A percentile compares a stretch with the other conserved stretches of the same genome.
Evolutionary conservation across 768 basidiomycete genomes (phyloP).

Genomic region (Russula sp.): DNA sequence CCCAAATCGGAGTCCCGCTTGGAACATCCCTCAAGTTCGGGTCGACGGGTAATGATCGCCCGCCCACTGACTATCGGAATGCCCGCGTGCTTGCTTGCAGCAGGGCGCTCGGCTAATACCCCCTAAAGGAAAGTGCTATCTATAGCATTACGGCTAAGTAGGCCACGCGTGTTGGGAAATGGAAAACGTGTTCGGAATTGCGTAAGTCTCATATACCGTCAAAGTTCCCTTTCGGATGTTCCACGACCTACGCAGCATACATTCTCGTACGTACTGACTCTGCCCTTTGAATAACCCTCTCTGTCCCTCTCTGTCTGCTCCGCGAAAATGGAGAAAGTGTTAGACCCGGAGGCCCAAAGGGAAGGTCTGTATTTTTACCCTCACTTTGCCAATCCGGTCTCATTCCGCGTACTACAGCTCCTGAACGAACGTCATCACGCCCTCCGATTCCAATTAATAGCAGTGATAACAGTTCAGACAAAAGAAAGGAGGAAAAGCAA

Average conservation of each 20-base stretch:
- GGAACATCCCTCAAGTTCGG: too few relatives aligned
- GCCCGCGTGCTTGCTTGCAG: too few relatives aligned
- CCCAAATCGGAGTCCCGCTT: too few relatives aligned
- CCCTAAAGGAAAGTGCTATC: too few relatives aligned
- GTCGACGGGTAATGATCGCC: too few relatives aligned
- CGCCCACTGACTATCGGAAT: too few relatives aligned
- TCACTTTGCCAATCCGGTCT: not conserved
- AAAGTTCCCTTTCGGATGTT: too few relatives aligned
- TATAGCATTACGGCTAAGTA: too few relatives aligned
- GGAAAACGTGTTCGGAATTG: too few relatives aligned
- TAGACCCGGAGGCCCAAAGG: not conserved
- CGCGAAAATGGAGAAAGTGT: not conserved
- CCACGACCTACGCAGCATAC: not conserved
- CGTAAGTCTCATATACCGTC: too few relatives aligned
- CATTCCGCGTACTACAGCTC: not conserved
- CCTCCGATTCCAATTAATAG: not conserved
- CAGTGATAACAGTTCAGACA: not conserved
- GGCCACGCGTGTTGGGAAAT: too few relatives aligned
- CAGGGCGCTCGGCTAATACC: too few relatives aligned
- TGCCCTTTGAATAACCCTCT: not conserved
- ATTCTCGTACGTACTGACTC: not conserved
- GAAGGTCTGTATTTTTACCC: not conserved
- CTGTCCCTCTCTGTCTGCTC: not conserved
- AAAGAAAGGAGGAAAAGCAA: not conserved
- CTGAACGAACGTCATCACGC: not conserved